phyloP scores from a whole-genome alignment of 2,329 filamentous ascomycete species.

The Stachybotrys elegans region DNA sequence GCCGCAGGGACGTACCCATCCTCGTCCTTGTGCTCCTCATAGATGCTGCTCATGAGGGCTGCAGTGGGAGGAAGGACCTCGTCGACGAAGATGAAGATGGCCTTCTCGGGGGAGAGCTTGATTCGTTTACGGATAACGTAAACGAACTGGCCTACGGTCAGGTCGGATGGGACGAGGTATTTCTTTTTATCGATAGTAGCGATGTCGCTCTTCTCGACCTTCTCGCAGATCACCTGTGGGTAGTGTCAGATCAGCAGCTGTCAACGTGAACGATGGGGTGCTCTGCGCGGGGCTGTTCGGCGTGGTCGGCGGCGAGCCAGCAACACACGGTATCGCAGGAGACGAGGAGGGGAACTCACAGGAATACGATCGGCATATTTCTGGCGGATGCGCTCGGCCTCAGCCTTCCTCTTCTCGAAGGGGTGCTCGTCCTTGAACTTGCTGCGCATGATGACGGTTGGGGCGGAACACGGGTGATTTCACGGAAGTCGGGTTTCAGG shows the following conservation, averaged over 20 bases:
- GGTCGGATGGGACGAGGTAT: constrained; percentile 93
- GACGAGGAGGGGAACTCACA: constrained; percentile 54
- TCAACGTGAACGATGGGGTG: too few species aligned
- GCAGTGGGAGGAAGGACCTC: constrained; percentile 95
- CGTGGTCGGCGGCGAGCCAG: background rate
- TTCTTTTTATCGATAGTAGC: constrained; percentile 99
- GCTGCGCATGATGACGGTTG: constrained; percentile 74
- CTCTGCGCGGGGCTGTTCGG: background rate
- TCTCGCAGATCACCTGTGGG: constrained; percentile 92
- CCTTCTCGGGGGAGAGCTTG: constrained; percentile 99
- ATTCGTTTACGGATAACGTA: constrained; percentile 99
- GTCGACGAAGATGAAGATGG: constrained; percentile 99
- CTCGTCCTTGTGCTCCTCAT: constrained; percentile 95
- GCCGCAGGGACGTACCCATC: constrained; percentile 57
- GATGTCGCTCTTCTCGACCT: constrained; percentile 98
- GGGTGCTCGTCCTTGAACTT: constrained; percentile 99
- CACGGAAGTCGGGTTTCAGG: constrained; percentile 4
- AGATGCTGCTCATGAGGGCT: constrained; percentile 98
- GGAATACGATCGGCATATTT: constrained; percentile 99
- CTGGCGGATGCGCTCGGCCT: constrained; percentile 98
- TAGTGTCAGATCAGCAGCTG: too few species aligned
- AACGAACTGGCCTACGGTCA: constrained; percentile 98
- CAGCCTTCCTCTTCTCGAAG: constrained; percentile 99
- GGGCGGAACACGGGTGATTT: constrained; percentile 5
- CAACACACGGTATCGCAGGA: background rate